Conservation (phyloP, 441 rosid genomes). For the Erodium moschatum region DNA sequence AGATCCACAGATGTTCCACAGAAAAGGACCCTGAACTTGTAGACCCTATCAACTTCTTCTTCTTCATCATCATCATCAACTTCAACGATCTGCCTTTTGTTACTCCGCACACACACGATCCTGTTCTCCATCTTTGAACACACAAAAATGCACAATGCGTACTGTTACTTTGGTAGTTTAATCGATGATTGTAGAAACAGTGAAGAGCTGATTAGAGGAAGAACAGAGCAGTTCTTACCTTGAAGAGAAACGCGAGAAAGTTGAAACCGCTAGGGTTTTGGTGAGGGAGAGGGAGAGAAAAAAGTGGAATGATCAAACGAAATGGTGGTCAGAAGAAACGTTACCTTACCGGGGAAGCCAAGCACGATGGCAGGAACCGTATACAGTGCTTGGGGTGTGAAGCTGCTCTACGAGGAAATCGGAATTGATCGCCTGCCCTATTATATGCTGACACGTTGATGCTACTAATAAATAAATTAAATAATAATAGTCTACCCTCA, state of each 20-base stretch:
- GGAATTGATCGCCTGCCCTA: too few relatives aligned
- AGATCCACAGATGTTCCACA: slow-evolving; percentile 37
- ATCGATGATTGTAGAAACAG: background rate
- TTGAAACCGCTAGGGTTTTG: background rate
- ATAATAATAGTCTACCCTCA: too few relatives aligned
- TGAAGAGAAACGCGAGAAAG: background rate
- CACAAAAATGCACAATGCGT: background rate
- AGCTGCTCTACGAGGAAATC: too few relatives aligned
- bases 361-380: background rate
- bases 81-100: slow-evolving; percentile 21
- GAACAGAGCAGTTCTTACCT: background rate
- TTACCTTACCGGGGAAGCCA: background rate
- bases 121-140: background rate
- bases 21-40: slow-evolving; percentile 37
- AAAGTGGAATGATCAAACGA: too few relatives aligned
- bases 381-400: too few relatives aligned
- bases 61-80: slow-evolving; percentile 11
- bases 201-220: too few relatives aligned
- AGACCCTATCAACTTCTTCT: slow-evolving; percentile 8
- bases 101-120: background rate
- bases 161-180: background rate
- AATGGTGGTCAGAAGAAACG: background rate
- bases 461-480: too few relatives aligned
- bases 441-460: too few relatives aligned
- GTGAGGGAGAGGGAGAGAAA: background rate